Evolutionary conservation across 441 rosid species (phyloP).

Genomic region (Melastoma candidum): DNA sequence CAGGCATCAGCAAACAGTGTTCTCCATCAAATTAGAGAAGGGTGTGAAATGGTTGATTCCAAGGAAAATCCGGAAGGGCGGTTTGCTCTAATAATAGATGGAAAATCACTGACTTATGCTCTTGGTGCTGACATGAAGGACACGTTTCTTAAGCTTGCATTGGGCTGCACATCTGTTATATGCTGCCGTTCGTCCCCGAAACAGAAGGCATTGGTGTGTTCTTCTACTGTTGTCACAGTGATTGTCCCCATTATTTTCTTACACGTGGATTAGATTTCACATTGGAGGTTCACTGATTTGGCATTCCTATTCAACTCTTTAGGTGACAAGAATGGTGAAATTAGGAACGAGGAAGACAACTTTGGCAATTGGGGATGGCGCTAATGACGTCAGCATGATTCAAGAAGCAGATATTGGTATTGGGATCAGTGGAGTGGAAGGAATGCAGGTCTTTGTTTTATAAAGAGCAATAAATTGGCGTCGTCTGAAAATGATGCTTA

Average conservation of each 20-base stretch:
- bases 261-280: no score
- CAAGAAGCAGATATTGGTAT: constrained; percentile 16
- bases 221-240: no score
- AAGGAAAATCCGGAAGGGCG: background rate
- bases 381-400: constrained; percentile 16
- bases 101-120: constrained; percentile 1
- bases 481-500: background rate
- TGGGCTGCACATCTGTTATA: constrained; percentile 6
- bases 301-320: background rate
- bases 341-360: constrained; percentile 8
- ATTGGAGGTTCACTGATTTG: no score
- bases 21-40: rapidly evolving
- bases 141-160: background rate
- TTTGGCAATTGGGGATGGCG: constrained; percentile 12
- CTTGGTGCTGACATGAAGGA: constrained; percentile 1
- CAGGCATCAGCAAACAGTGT: constrained; percentile 11
- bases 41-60: rapidly evolving
- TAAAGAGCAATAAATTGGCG: background rate
- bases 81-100: constrained; percentile 10
- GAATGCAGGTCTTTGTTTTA: constrained; percentile 12
- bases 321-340: constrained; percentile 15
- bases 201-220: constrained; percentile 18
- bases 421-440: constrained; percentile 13
- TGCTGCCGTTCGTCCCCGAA: constrained; percentile 18
- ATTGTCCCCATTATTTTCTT: no score